phyloP scores from a whole-genome alignment of 495 filamentous ascomycete genomes.

The Antarctomyces pellizariae region DNA sequence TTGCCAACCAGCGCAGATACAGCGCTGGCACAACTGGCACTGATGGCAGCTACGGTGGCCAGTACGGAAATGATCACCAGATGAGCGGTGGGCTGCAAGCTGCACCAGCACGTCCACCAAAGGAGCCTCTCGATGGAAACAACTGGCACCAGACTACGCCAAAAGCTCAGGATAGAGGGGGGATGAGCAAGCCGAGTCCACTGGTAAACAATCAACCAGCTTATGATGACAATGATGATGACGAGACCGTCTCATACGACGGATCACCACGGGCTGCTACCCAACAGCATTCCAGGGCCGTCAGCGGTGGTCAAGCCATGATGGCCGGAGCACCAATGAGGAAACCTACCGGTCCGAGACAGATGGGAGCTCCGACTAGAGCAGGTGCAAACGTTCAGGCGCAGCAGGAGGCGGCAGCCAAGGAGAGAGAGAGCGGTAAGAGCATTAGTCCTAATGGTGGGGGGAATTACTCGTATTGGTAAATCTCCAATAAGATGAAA shows the following conservation, averaged over 20 bases:
- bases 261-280: slow-evolving; percentile 10
- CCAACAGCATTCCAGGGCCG: slow-evolving; percentile 6
- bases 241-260: slow-evolving; percentile 4
- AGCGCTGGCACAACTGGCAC: slow-evolving; percentile 18
- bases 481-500: too few species aligned
- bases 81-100: slow-evolving; percentile 6
- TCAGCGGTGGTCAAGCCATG: too few species aligned
- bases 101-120: slow-evolving; percentile 24
- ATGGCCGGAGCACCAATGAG: slow-evolving; percentile 8
- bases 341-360: slow-evolving; percentile 13
- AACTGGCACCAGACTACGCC: too few species aligned
- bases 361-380: slow-evolving; percentile 22
- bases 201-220: slow-evolving; percentile 8
- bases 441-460: too few species aligned
- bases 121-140: slow-evolving; percentile 22
- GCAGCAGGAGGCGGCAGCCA: too few species aligned
- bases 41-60: slow-evolving; percentile 8
- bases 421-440: too few species aligned
- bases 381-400: slow-evolving; percentile 29
- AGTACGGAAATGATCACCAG: slow-evolving; percentile 13
- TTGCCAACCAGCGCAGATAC: slow-evolving; percentile 21
- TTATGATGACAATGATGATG: slow-evolving; percentile 3
- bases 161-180: slow-evolving; percentile 7
- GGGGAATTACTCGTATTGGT: too few species aligned
- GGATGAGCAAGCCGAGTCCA: slow-evolving; percentile 12